phyloP scores from a whole-genome alignment of 2,329 filamentous ascomycete genomes.

The Neonectria neomacrospora region DNA sequence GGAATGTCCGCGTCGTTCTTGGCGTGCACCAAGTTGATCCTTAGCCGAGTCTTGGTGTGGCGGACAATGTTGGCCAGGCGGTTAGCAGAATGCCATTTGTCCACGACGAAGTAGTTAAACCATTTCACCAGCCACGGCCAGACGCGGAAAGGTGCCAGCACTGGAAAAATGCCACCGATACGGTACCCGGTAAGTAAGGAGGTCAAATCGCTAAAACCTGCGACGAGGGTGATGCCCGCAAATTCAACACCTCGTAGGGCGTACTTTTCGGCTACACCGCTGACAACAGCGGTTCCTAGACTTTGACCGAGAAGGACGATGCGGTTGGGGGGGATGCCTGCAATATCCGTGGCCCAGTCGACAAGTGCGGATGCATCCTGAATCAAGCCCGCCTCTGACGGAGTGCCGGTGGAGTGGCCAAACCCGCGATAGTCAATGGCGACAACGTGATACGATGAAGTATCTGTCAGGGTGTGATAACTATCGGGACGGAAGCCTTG shows the following conservation, averaged over 20 bases:
- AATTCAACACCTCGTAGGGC: conserved; percentile 72
- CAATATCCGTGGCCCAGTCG: conserved; percentile 74
- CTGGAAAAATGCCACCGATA: conserved; percentile 79
- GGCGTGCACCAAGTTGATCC: conserved; percentile 81
- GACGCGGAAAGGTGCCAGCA: conserved; percentile 78
- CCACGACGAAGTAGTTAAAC: conserved; percentile 73
- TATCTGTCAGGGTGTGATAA: conserved; percentile 80
- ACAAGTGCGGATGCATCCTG: conserved; percentile 79
- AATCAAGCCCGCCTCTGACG: conserved; percentile 84
- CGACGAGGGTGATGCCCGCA: conserved; percentile 81
- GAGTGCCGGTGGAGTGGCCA: conserved; percentile 81
- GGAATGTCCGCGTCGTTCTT: conserved; percentile 85
- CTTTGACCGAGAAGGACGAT: conserved; percentile 89
- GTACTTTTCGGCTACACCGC: conserved; percentile 78
- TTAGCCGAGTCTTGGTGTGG: conserved; percentile 64
- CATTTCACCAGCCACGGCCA: conserved; percentile 73
- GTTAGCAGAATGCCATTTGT: conserved; percentile 80
- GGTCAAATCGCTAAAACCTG: conserved; percentile 80
- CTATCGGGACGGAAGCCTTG: conserved; percentile 80
- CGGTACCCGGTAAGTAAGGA: conserved; percentile 81
- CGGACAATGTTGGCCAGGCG: conserved; percentile 70
- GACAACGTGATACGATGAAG: conserved; percentile 82
- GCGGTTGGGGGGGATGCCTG: conserved; percentile 72
- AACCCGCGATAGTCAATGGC: conserved; percentile 93
- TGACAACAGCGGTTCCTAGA: conserved; percentile 85